Conservation (phyloP, 2,329 filamentous ascomycete species). For the Arachnopeziza araneosa region DNA sequence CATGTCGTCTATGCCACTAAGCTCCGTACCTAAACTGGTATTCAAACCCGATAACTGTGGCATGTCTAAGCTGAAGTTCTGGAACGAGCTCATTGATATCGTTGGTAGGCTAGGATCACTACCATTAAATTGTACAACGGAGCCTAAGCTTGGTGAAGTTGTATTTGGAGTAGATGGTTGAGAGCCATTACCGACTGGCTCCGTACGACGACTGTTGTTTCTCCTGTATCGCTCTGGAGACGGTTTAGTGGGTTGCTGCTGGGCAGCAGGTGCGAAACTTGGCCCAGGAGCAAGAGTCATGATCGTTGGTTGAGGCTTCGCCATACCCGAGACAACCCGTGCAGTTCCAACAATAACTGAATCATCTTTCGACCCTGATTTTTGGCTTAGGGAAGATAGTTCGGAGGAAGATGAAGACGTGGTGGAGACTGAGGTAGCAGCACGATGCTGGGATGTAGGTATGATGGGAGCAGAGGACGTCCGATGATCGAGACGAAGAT, state of each 20-base stretch:
- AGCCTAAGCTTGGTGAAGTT: constrained; percentile 45
- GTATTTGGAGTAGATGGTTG: constrained; percentile 35
- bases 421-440: constrained; percentile 47
- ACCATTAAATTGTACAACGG: constrained; percentile 50
- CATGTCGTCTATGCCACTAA: constrained; percentile 24
- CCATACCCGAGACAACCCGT: constrained; percentile 18
- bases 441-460: constrained; percentile 39
- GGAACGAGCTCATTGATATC: constrained; percentile 17
- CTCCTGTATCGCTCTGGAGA: constrained; percentile 83
- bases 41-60: constrained; percentile 19
- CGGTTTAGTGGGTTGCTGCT: constrained; percentile 51
- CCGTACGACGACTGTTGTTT: constrained; percentile 46
- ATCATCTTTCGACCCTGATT: constrained; percentile 48
- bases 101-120: constrained; percentile 32
- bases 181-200: constrained; percentile 28
- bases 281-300: constrained; percentile 40
- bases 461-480: constrained; percentile 46
- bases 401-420: constrained; percentile 31
- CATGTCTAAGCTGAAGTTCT: constrained; percentile 23
- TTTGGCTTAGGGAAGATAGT: constrained; percentile 35
- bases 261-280: constrained; percentile 40
- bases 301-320: constrained; percentile 35
- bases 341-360: constrained; percentile 38
- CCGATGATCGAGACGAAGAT: constrained; percentile 49
- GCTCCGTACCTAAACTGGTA: neutral